A percentile compares a stretch with the other conserved stretches of the same genome.
Evolutionary conservation across 2,329 filamentous ascomycete species (phyloP).

Genomic region (Ascochyta clinopodiicola): DNA sequence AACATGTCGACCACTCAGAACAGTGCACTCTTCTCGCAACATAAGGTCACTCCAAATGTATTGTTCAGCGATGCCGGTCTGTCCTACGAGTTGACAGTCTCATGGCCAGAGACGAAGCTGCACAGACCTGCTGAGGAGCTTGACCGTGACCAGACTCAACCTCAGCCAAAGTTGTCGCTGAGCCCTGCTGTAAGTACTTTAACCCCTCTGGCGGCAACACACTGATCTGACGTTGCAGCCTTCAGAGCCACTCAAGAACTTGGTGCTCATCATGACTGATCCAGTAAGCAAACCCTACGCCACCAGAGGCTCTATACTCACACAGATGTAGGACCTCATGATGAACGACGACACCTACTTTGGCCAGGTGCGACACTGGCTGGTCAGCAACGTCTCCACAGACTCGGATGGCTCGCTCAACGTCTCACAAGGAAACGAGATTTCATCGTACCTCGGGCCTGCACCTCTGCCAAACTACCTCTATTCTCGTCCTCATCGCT

Average conservation of each 20-base stretch:
- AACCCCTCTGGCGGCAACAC: not conserved
- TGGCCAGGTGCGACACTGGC: constrained; percentile 34
- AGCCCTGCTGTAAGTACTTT: constrained; percentile 15
- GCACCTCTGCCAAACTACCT: constrained; percentile 32
- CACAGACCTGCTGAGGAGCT: constrained; percentile 23
- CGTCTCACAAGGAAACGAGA: constrained; percentile 5
- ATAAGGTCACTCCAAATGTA: constrained; percentile 30
- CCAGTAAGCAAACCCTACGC: constrained; percentile 10
- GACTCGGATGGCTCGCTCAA: constrained; percentile 17
- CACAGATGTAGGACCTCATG: constrained; percentile 23
- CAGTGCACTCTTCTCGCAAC: constrained; percentile 9
- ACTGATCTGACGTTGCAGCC: constrained; percentile 14
- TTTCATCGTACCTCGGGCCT: constrained; percentile 28
- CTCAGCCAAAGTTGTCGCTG: constrained; percentile 23
- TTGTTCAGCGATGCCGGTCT: constrained; percentile 16
- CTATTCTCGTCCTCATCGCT: constrained; percentile 28
- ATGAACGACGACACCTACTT: constrained; percentile 30
- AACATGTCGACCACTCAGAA: constrained; percentile 4
- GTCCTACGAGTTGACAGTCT: constrained; percentile 20
- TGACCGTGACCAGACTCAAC: constrained; percentile 23
- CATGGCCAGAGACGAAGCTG: constrained; percentile 24
- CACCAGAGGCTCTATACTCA: not conserved
- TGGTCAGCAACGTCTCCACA: constrained; percentile 25
- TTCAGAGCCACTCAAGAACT: constrained; percentile 15
- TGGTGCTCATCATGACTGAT: constrained; percentile 29